phyloP scores from a whole-genome alignment of 2,329 filamentous ascomycete species.

The Xylaria sp. region DNA sequence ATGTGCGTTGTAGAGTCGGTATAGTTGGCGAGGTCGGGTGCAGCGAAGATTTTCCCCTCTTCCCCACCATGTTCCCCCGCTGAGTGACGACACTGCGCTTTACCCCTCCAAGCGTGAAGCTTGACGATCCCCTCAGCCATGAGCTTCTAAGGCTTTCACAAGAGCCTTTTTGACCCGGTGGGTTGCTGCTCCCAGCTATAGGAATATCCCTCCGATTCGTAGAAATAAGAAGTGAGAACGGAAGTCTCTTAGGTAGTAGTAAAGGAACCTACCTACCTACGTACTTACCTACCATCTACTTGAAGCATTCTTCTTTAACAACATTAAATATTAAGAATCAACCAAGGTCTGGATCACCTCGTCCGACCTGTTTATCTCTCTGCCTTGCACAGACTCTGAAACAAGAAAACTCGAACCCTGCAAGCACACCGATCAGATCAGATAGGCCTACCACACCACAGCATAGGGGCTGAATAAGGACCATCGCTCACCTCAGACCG shows the following conservation, averaged over 20 bases:
- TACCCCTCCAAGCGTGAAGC: constrained; percentile 30
- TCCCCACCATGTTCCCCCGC: constrained; percentile 26
- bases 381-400: background rate
- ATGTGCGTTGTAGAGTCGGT: no score
- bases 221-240: constrained; percentile 5
- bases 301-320: constrained; percentile 2
- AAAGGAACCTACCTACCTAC: constrained; percentile 8
- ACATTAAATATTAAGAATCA: background rate
- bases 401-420: constrained; percentile 18
- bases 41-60: background rate
- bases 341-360: constrained; percentile 11
- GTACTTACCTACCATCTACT: no score
- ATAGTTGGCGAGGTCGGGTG: no score
- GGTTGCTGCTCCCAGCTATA: background rate
- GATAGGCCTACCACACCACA: constrained; percentile 16
- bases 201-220: background rate
- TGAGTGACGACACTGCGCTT: constrained; percentile 34
- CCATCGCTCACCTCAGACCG: constrained; percentile 19
- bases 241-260: background rate
- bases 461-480: constrained; percentile 28
- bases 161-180: background rate
- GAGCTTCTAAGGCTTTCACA: constrained; percentile 7
- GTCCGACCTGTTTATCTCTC: constrained; percentile 1
- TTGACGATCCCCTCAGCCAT: constrained; percentile 27
- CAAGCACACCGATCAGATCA: constrained; percentile 13